Base-by-base conservation (phyloP, 106 monocot genomes). In the Amphibolis antarctica region DNA sequence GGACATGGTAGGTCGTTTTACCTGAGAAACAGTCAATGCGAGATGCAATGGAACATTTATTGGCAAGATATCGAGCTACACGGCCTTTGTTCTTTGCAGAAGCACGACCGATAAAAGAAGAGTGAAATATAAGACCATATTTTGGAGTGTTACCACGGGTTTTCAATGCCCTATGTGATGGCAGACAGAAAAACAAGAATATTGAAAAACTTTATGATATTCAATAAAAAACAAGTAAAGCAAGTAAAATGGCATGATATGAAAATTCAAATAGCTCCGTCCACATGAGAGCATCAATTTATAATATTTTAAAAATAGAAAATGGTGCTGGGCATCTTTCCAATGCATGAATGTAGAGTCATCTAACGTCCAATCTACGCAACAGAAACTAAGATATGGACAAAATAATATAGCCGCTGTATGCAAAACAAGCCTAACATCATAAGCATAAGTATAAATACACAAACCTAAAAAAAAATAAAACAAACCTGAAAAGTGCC, bases 1-100 rank as follows among this genome's bases (percentile, higher is more conserved):
- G n/a, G n/a, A n/a, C n/a, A n/a, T n/a, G 36, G 7, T 36, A 7
- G 7, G 7, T 36, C 4, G 7, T 4, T 7, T 69, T 50, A 81
- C 96, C 89, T 46, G 86, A 89, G 66, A 84, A 96, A 55, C 96
- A 96, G 44, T 96, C 96, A 51, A 96, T 96, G 56, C 96, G 86
- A 28, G 86, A 82, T 29, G 93, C 93, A 70, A 93, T 86, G 5
- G 93, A 93, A 73, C 93, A 93, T 64, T 93, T 93, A 69, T 86
- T 93, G 31, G 89, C 89, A 71, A 96, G 84, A 44, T 86, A 96
- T 15, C 96, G 89, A 71, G 96, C 96, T 48, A 96, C 36, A 7
- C 89, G 89, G 15, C 93, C 93, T 68, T 88, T 93, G 81, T 88
- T 93, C 7, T 64, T 53, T 43, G 78, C 57, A 67, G 88, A 86